Evolutionary conservation across 2,329 filamentous ascomycete genomes (phyloP).

Genomic region (Parastagonospora avenae): DNA sequence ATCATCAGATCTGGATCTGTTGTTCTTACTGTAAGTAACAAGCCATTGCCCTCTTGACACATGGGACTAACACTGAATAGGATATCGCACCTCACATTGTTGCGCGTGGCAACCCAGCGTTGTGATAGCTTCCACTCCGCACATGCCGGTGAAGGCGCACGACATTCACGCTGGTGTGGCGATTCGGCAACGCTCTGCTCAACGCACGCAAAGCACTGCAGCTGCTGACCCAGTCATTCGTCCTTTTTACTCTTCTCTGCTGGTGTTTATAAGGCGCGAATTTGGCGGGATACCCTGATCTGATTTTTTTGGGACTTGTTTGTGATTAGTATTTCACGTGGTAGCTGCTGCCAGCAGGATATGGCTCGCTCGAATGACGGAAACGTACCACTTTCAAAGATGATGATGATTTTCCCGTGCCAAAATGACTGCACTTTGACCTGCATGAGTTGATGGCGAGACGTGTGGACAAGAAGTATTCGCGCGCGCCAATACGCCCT

Average conservation of each 20-base stretch:
- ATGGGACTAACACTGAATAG: slow-evolving; percentile 36
- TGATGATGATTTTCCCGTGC: not conserved
- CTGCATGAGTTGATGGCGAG: not conserved
- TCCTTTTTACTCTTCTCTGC: not conserved
- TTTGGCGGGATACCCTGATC: slow-evolving; percentile 25
- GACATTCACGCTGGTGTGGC: not conserved
- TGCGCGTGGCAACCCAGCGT: slow-evolving; percentile 55
- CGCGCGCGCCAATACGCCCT: slow-evolving; percentile 3
- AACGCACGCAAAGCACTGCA: slow-evolving; percentile 1
- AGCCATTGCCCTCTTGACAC: not conserved
- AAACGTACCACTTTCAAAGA: not conserved
- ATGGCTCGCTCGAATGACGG: slow-evolving; percentile 1
- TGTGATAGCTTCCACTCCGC: slow-evolving; percentile 1
- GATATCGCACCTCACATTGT: slow-evolving; percentile 54
- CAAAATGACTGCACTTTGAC: too few species aligned
- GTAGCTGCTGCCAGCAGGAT: slow-evolving; percentile 3
- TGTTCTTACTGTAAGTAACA: slow-evolving; percentile 57
- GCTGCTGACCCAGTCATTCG: not conserved
- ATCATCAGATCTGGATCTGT: slow-evolving; percentile 61
- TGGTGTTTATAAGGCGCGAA: slow-evolving; percentile 15
- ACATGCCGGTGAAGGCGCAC: not conserved
- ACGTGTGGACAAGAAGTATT: not conserved
- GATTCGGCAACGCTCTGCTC: not conserved
- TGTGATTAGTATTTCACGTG: not conserved
- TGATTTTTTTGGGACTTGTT: slow-evolving; percentile 4